phyloP scores from a whole-genome alignment of 208 protist genomes.

The Leishmania major region DNA sequence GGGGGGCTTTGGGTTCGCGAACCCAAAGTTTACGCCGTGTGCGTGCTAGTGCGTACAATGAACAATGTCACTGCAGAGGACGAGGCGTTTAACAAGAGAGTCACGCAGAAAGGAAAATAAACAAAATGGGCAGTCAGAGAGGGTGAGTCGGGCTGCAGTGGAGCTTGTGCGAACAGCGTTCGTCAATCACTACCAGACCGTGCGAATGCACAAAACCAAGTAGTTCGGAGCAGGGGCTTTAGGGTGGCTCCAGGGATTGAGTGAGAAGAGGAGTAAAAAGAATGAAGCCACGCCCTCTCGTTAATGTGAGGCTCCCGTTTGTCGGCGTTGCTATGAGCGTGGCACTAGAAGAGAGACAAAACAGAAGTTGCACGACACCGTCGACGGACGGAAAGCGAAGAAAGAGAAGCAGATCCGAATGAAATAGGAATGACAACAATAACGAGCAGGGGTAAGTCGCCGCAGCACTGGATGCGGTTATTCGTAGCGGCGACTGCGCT shows the following conservation, averaged over 20 bases:
- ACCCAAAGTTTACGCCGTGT: too few species aligned
- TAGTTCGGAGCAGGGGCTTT: neutral
- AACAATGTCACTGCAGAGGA: neutral
- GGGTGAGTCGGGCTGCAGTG: neutral
- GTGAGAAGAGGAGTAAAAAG: slow-evolving; percentile 2
- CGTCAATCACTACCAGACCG: neutral
- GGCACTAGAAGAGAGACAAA: neutral
- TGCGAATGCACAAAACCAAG: neutral
- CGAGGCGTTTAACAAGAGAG: neutral
- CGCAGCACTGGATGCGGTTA: neutral
- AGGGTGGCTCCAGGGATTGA: neutral
- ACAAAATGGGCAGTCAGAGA: neutral
- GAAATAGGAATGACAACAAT: neutral
- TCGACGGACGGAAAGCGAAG: neutral
- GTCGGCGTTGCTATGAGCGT: neutral
- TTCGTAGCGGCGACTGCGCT: neutral
- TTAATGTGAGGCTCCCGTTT: neutral
- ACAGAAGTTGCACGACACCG: neutral
- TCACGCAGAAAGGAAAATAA: slow-evolving; percentile 5
- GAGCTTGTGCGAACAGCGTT: neutral
- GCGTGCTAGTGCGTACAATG: neutral
- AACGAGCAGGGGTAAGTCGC: neutral
- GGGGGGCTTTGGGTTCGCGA: neutral
- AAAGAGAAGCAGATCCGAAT: neutral
- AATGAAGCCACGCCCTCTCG: slow-evolving; percentile 3